These are phyloP conservation scores for Penicillium simplicissimum DNA, from an alignment of 495 filamentous ascomycete species.

Conservation along the genomic window DNA sequence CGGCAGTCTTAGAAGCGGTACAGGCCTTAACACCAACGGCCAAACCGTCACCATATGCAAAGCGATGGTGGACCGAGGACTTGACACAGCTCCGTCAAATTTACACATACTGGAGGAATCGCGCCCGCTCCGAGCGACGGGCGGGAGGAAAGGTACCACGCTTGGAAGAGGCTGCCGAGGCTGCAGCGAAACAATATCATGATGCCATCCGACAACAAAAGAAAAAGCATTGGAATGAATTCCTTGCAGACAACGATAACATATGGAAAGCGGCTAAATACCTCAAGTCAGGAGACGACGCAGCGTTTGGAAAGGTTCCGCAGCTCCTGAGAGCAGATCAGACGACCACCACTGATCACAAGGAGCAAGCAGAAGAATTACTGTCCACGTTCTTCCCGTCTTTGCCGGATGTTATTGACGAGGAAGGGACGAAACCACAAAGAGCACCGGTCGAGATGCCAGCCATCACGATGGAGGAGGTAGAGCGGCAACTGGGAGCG, in stretches of 20 bases:
- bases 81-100: constrained; percentile 14
- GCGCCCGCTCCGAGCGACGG: constrained; percentile 16
- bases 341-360: constrained; percentile 1
- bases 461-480: constrained; percentile 24
- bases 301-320: constrained; percentile 16
- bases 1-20: constrained; percentile 8
- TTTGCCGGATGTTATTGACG: constrained; percentile 20
- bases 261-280: constrained; percentile 31
- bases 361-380: too few species aligned
- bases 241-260: constrained; percentile 28
- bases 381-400: constrained; percentile 33
- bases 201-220: constrained; percentile 28
- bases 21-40: constrained; percentile 18
- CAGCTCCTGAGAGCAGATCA: constrained; percentile 19
- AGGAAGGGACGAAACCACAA: constrained; percentile 23
- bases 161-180: constrained; percentile 20
- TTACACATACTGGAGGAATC: constrained; percentile 18
- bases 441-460: constrained; percentile 23
- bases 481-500: constrained; percentile 19
- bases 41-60: constrained; percentile 21
- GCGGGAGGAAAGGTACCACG: constrained; percentile 14
- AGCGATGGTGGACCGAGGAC: constrained; percentile 21
- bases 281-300: constrained; percentile 20
- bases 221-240: constrained; percentile 29
- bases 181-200: constrained; percentile 10